Percentiles rank a stretch among this genome's conserved stretches.
These are phyloP conservation scores for Sporothrix curviconia DNA, from an alignment of 2,329 filamentous ascomycete genomes.

Conservation along the genomic window DNA sequence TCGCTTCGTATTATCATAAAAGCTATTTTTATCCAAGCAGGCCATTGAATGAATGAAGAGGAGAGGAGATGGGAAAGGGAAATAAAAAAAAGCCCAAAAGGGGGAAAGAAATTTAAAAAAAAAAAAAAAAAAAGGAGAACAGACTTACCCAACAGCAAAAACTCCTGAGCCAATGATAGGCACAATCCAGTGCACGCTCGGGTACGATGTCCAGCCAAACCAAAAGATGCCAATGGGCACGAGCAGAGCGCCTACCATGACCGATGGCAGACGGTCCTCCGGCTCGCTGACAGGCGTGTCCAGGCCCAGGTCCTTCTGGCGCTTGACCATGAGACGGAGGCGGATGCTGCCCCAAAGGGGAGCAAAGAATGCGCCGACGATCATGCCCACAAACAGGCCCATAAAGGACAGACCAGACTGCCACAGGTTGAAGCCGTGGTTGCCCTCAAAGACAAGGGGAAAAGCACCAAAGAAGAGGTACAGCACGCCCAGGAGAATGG, in stretches of 20 bases:
- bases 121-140: not conserved
- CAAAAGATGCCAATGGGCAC: constrained; percentile 79
- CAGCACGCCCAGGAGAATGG: constrained; percentile 77
- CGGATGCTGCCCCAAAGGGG: constrained; percentile 61
- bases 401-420: constrained; percentile 76
- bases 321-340: constrained; percentile 46
- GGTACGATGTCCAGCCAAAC: constrained; percentile 80
- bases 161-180: constrained; percentile 66
- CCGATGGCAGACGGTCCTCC: constrained; percentile 75
- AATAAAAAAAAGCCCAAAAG: not conserved
- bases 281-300: constrained; percentile 61
- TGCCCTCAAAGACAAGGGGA: constrained; percentile 65
- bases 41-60: too few species aligned
- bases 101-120: not conserved
- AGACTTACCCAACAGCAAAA: constrained; percentile 63
- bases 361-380: constrained; percentile 54
- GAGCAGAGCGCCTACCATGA: constrained; percentile 66
- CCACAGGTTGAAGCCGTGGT: constrained; percentile 71
- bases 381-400: constrained; percentile 62
- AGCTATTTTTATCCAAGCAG: constrained; percentile 9
- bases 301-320: constrained; percentile 44
- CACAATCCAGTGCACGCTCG: constrained; percentile 67
- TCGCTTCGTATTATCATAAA: constrained; percentile 2
- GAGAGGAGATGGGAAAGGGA: not conserved
- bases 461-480: constrained; percentile 93